Evolutionary conservation across 2,329 filamentous ascomycete genomes (phyloP).

Genomic region (Hymenoscyphus linearis): DNA sequence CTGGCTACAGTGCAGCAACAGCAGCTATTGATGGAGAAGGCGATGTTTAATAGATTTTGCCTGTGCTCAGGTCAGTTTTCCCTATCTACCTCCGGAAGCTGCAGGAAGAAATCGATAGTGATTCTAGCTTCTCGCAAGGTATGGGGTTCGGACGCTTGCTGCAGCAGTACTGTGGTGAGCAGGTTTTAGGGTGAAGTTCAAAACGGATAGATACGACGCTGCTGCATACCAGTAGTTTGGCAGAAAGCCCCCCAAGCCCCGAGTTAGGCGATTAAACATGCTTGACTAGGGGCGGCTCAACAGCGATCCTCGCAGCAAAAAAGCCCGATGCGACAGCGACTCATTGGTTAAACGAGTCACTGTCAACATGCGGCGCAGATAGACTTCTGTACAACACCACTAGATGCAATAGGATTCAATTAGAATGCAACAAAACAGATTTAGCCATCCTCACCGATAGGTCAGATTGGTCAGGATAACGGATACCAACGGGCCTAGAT

Average conservation of each 20-base stretch:
- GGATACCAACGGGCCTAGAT: background rate
- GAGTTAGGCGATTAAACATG: background rate
- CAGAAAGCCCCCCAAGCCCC: background rate
- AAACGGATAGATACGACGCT: background rate
- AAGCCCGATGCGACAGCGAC: background rate
- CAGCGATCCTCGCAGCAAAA: background rate
- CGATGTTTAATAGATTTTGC: background rate
- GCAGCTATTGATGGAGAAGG: background rate
- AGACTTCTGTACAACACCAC: background rate
- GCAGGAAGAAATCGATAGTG: background rate
- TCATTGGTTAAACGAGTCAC: background rate
- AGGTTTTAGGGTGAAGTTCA: background rate
- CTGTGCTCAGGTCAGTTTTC: background rate
- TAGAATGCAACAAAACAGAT: background rate
- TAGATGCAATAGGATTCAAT: background rate
- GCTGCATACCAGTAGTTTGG: background rate
- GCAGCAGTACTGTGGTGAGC: too few species aligned
- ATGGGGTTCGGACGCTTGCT: background rate
- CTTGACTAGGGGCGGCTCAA: background rate
- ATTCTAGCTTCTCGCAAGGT: background rate
- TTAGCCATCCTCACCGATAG: background rate
- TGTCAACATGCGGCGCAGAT: background rate
- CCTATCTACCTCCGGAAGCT: background rate
- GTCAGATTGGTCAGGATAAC: background rate
- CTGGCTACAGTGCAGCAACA: background rate